phyloP scores from a whole-genome alignment of 2,329 filamentous ascomycete species.

The Coniochaeta ligniaria region DNA sequence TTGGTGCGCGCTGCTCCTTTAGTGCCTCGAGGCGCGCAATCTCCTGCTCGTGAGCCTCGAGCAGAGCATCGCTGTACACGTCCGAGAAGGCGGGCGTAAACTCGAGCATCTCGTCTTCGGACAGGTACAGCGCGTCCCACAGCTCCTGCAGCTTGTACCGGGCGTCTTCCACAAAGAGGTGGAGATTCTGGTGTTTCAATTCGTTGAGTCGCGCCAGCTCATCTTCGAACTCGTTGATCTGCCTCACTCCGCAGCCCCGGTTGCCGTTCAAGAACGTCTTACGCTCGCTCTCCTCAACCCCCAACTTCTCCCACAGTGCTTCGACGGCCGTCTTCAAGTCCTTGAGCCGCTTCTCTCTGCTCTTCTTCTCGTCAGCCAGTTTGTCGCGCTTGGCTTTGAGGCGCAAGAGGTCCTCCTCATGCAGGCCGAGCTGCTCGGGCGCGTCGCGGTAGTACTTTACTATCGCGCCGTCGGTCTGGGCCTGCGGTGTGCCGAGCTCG shows the following conservation, averaged over 20 bases:
- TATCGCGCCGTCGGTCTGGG: conserved; percentile 80
- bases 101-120: conserved; percentile 97
- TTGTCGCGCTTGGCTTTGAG: conserved; percentile 72
- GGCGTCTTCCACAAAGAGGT: conserved; percentile 92
- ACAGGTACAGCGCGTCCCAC: conserved; percentile 91
- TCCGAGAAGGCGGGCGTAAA: conserved; percentile 97
- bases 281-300: conserved; percentile 73
- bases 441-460: conserved; percentile 85
- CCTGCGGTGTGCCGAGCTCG: conserved; percentile 88
- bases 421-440: conserved; percentile 88
- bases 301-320: conserved; percentile 79
- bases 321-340: conserved; percentile 77
- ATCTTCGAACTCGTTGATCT: conserved; percentile 94
- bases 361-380: conserved; percentile 80
- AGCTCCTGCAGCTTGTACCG: conserved; percentile 85
- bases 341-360: conserved; percentile 28
- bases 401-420: conserved; percentile 73
- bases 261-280: conserved; percentile 82
- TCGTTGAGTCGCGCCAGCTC: conserved; percentile 82
- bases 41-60: conserved; percentile 92
- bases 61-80: conserved; percentile 89
- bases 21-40: conserved; percentile 75
- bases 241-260: conserved; percentile 81
- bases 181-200: conserved; percentile 89
- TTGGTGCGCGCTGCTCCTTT: conserved; percentile 80